phyloP scores from a whole-genome alignment of 2,329 filamentous ascomycete genomes.

The Ophiostoma sp. region DNA sequence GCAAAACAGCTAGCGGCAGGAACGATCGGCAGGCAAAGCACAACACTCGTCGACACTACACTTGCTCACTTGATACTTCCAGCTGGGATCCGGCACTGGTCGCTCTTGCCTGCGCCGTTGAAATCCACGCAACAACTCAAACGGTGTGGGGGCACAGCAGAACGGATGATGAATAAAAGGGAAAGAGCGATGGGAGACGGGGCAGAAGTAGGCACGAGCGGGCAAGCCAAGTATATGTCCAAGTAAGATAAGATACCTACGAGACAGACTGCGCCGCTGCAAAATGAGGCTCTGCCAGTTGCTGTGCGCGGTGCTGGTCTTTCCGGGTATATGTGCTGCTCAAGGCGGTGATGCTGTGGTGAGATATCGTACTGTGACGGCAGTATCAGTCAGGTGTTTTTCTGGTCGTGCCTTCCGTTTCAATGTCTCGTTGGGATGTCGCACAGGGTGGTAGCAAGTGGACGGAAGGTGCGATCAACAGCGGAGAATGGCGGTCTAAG shows the following conservation, averaged over 20 bases:
- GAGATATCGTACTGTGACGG: too few relatives aligned
- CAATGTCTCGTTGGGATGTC: neutral
- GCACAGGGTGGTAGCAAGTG: neutral
- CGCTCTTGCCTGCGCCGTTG: neutral
- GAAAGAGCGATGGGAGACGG: neutral
- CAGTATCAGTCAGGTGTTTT: too few relatives aligned
- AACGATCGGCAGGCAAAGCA: neutral
- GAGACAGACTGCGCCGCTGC: too few relatives aligned
- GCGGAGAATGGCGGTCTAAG: neutral
- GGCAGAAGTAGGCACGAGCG: neutral
- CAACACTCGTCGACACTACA: neutral
- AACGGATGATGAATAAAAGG: neutral
- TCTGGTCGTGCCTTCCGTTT: neutral
- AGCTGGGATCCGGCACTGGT: neutral
- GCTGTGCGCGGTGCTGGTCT: too few relatives aligned
- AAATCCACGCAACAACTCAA: neutral
- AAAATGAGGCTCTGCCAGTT: too few relatives aligned
- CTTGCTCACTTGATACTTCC: neutral
- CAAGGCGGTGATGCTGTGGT: too few relatives aligned
- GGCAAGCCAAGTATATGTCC: neutral
- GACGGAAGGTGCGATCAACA: neutral
- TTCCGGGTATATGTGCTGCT: too few relatives aligned
- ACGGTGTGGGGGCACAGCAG: neutral
- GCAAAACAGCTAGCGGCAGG: constrained; percentile 5
- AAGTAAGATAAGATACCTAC: too few relatives aligned